Conservation (phyloP, 2,329 filamentous ascomycete genomes). For the Pseudonectria buxi region DNA sequence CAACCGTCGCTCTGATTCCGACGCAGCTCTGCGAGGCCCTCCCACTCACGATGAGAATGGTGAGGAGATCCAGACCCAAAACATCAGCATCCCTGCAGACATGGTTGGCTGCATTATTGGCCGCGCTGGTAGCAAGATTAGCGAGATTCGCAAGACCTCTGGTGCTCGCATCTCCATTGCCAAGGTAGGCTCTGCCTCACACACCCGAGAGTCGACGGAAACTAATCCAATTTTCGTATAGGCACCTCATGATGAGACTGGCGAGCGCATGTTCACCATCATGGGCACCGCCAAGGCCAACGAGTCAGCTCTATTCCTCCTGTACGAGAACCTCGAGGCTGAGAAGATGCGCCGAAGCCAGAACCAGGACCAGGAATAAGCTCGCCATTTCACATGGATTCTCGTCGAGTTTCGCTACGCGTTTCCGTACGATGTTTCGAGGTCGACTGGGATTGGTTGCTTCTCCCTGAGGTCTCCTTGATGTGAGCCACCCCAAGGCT, state of each 20-base stretch:
- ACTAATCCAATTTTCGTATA: conserved; percentile 20
- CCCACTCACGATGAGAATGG: conserved; percentile 92
- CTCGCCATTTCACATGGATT: conserved; percentile 3
- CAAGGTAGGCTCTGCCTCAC: conserved; percentile 49
- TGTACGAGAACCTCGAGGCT: conserved; percentile 98
- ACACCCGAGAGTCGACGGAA: not conserved
- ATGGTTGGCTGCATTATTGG: conserved; percentile 99
- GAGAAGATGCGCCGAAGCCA: conserved; percentile 98
- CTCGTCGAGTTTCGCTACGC: conserved; percentile 23
- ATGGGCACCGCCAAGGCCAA: conserved; percentile 92
- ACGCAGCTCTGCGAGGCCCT: conserved; percentile 71
- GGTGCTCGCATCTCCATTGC: conserved; percentile 96
- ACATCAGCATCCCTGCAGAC: conserved; percentile 98
- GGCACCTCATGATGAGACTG: conserved; percentile 92
- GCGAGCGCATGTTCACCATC: conserved; percentile 99
- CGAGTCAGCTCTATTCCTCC: conserved; percentile 88
- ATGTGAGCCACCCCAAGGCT: conserved; percentile 60
- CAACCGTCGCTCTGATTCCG: conserved; percentile 75
- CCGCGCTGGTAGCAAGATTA: conserved; percentile 91
- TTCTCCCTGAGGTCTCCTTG: conserved; percentile 44
- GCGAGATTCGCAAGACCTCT: conserved; percentile 94
- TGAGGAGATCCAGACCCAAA: conserved; percentile 96
- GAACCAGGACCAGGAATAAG: conserved; percentile 50
- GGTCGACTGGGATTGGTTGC: conserved; percentile 46
- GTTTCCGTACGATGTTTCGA: conserved; percentile 23